Conservation (phyloP, 257 asterid genomes). For the Forsythia suspensa region DNA sequence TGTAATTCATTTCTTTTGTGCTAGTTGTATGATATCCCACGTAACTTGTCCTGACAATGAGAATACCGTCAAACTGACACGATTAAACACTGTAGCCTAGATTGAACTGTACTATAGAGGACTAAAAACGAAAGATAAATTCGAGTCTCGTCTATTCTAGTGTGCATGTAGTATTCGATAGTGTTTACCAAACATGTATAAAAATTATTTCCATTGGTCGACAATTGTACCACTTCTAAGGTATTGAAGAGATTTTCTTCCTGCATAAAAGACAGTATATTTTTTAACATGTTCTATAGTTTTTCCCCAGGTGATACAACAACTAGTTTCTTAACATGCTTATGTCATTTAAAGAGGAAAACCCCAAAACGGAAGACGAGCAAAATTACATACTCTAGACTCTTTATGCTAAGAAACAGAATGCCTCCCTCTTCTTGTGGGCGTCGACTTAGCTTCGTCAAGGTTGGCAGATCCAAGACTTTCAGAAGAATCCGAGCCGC, state of each 20-base stretch:
- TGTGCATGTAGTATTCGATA: neutral
- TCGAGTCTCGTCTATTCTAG: neutral
- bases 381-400: slow-evolving; percentile 1
- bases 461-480: slow-evolving; percentile 67
- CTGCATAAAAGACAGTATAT: slow-evolving; percentile 22
- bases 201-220: neutral
- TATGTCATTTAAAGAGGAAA: slow-evolving; percentile 7
- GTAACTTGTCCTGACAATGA: neutral
- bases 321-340: slow-evolving; percentile 24
- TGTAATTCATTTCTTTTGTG: too few species aligned
- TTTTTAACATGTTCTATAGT: slow-evolving; percentile 36
- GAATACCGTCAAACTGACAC: too few species aligned
- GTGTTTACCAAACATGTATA: neutral
- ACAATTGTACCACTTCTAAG: slow-evolving; percentile 13
- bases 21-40: neutral
- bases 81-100: too few species aligned
- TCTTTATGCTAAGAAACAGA: slow-evolving; percentile 68
- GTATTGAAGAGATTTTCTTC: slow-evolving; percentile 12
- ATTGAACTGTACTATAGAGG: too few species aligned
- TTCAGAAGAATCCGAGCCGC: slow-evolving; percentile 93
- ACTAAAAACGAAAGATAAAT: too few species aligned
- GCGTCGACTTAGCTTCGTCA: slow-evolving; percentile 72
- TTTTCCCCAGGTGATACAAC: slow-evolving; percentile 16
- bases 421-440: slow-evolving; percentile 70
- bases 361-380: slow-evolving; percentile 2